phyloP scores from a whole-genome alignment of 75 land plant genomes.

The Larix kaempferi region DNA sequence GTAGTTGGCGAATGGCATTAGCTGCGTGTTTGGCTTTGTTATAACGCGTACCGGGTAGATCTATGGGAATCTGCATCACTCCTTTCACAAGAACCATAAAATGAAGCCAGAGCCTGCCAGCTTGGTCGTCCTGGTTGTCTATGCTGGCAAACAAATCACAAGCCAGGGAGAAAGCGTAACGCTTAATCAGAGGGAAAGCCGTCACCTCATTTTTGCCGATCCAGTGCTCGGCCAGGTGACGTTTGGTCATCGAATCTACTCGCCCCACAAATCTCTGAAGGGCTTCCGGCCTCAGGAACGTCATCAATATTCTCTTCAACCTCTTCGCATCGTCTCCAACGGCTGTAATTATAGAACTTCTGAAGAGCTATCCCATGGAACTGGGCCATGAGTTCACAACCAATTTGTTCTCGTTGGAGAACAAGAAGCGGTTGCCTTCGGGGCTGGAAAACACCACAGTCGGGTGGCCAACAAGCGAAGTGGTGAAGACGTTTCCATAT shows the following conservation, averaged over 20 bases:
- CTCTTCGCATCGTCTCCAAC: conserved; percentile 7
- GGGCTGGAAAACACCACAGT: conserved; percentile 25
- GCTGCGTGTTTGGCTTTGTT: conserved; percentile 22
- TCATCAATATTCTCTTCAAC: conserved; percentile 7
- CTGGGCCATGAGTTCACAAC: conserved; percentile 38
- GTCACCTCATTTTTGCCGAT: neutral
- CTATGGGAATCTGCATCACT: conserved; percentile 32
- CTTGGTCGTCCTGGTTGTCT: conserved; percentile 2
- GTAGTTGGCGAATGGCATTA: neutral
- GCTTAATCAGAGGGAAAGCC: conserved; percentile 18
- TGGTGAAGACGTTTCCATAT: conserved; percentile 30
- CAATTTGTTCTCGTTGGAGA: conserved; percentile 46
- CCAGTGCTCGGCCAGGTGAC: neutral
- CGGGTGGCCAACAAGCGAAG: conserved; percentile 23
- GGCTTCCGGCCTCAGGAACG: conserved; percentile 23
- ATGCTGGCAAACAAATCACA: conserved; percentile 17
- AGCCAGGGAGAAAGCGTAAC: neutral
- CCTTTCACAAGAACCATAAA: neutral
- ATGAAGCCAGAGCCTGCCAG: neutral
- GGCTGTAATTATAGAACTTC: neutral
- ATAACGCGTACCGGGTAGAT: conserved; percentile 33
- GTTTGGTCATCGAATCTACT: neutral
- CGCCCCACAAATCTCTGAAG: conserved; percentile 11
- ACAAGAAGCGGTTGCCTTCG: conserved; percentile 47
- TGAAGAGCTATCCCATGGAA: conserved; percentile 12